Base-by-base conservation (phyloP, 1,139 yeast genomes). In the Debaryomyces singareniensis region DNA sequence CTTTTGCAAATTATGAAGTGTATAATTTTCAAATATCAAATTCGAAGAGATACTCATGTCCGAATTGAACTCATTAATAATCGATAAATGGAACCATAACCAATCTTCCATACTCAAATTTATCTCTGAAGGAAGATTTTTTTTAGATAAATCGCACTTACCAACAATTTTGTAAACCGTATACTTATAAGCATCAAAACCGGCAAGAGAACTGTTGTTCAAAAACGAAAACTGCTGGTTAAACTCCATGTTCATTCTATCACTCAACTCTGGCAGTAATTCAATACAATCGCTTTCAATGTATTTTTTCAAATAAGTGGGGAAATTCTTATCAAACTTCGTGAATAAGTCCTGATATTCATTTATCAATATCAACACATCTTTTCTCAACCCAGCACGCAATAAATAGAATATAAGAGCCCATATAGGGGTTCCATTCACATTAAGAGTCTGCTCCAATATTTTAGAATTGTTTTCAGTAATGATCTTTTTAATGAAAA, bases 131-230 rank as follows among this genome's bases (percentile, higher is more conserved):
- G 96, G 93, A 32, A 89, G 69, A n/a, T 76, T 69, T 49, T 84
- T 85, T 45, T 80, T 75, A 6, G 78, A 65, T 39, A 83, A 61
- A 43, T 87, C 96, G 54, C 97, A 87, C 52, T 94, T 80, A 7
- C 98, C 98, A 37, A 91, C 71, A 21, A 91, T 71, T 57, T 91
- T 91, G 62, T 86, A 93, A 4, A 87, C 80, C 0, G 96, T 93
- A 50, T 80, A 82, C 51, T 91, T 82, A 60, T 74, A 91, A 5
- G 96, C 96, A 57, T 91, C 99, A 33, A 82, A 68, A 27, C 62
- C 61, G 26, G 66, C 78, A 38, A 69, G 77, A 16, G 49, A 47
- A 30, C 58, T 62, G 30, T 58, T 57, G 33, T 75, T 67, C 16
- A 78, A 67, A 42, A 75, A 79, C 38, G 87, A 82, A 45, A 89